phyloP scores from a whole-genome alignment of 768 basidiomycete genomes.

The Hypholoma fasciculare region DNA sequence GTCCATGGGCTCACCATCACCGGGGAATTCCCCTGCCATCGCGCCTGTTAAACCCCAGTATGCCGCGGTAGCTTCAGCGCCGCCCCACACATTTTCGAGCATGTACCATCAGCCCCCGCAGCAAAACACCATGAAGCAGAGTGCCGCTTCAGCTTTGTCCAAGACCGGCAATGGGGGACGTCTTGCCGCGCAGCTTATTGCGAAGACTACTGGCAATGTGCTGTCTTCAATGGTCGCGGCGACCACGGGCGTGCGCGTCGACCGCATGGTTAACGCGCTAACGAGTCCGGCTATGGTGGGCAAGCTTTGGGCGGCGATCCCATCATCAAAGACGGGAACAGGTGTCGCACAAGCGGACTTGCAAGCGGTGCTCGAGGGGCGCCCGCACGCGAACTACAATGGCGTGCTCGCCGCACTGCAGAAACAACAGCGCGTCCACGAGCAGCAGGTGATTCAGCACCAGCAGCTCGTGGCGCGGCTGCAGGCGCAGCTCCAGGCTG shows the following conservation, averaged over 20 bases:
- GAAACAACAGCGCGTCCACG: constrained; percentile 27
- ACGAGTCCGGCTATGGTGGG: background rate
- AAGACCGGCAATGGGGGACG: background rate
- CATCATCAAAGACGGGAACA: constrained; percentile 10
- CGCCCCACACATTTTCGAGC: constrained; percentile 15
- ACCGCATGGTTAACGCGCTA: constrained; percentile 13
- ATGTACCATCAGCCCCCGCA: background rate
- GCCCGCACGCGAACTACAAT: constrained; percentile 32
- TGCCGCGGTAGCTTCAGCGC: constrained; percentile 9
- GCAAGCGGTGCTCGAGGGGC: constrained; percentile 30
- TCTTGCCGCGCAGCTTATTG: background rate
- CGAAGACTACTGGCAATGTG: background rate
- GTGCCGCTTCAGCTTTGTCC: background rate
- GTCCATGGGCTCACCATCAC: background rate
- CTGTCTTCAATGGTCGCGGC: background rate
- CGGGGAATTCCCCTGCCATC: background rate
- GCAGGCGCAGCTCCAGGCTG: constrained; percentile 13
- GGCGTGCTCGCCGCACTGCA: constrained; percentile 30
- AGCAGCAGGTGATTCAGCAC: constrained; percentile 12
- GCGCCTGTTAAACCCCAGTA: constrained; percentile 5
- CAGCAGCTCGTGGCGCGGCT: background rate
- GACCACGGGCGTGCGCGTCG: constrained; percentile 5
- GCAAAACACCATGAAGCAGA: background rate
- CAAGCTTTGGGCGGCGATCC: background rate
- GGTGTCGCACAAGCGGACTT: constrained; percentile 22